phyloP scores from a whole-genome alignment of 2,329 filamentous ascomycete species.

The Aspergillus texensis region DNA sequence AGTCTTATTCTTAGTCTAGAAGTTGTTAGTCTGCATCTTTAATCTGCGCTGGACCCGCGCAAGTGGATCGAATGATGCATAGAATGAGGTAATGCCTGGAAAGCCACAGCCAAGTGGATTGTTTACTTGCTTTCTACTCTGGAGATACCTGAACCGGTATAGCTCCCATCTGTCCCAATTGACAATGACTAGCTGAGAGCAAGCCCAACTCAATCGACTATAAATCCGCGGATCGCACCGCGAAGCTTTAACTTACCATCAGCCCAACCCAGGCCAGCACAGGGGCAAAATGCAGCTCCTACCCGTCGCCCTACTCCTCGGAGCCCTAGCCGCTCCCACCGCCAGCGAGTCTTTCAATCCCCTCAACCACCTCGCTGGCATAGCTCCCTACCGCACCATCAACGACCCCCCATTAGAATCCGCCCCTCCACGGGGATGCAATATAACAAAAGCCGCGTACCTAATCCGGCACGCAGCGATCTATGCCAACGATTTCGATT shows the following conservation, averaged over 20 bases:
- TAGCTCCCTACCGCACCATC: conserved; percentile 61
- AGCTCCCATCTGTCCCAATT: no score
- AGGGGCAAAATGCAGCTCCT: not conserved
- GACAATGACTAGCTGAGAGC: not conserved
- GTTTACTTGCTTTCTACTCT: not conserved
- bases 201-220: not conserved
- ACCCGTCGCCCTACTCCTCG: not conserved
- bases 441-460: conserved; percentile 56
- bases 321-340: not conserved
- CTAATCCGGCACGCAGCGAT: conserved; percentile 63
- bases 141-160: no score
- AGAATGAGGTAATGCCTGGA: not conserved
- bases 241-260: not conserved
- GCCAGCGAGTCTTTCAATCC: conserved; percentile 49
- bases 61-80: not conserved
- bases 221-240: not conserved
- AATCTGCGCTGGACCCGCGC: no score
- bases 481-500: conserved; percentile 63
- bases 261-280: not conserved
- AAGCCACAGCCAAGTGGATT: not conserved
- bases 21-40: no score
- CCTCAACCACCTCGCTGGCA: conserved; percentile 58
- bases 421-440: conserved; percentile 54
- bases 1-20: no score
- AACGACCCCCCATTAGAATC: conserved; percentile 52